These are phyloP conservation scores for Pleurozium schreberi DNA, from an alignment of 225 moss, liverwort and hornwort genomes.

Conservation along the genomic window DNA sequence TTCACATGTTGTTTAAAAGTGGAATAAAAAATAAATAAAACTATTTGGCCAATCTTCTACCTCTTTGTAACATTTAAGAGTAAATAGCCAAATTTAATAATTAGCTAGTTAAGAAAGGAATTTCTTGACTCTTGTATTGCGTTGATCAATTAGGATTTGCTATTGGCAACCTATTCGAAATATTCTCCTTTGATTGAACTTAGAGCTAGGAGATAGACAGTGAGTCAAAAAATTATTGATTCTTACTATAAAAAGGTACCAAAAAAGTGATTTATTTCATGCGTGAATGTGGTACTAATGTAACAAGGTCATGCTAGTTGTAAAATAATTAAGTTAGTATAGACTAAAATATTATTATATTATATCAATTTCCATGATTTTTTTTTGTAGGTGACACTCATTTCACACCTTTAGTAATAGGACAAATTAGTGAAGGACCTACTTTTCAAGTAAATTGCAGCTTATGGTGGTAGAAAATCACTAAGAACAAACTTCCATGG, in stretches of 20 bases:
- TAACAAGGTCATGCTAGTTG: not conserved
- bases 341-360: no score
- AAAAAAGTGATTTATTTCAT: not conserved
- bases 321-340: not conserved
- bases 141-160: not conserved
- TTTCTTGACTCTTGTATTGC: not conserved
- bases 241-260: not conserved
- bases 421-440: not conserved
- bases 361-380: not conserved
- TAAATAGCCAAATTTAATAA: not conserved
- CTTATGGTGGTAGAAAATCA: not conserved
- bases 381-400: not conserved
- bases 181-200: not conserved
- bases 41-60: not conserved
- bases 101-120: not conserved
- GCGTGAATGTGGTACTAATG: not conserved
- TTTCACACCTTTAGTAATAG: not conserved
- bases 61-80: not conserved
- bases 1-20: not conserved
- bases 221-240: not conserved
- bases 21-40: not conserved
- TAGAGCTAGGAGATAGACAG: no score
- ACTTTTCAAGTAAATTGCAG: not conserved
- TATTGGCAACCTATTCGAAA: not conserved
- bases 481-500: not conserved